Evolutionary conservation across 495 filamentous ascomycete genomes (phyloP).

Genomic region (Aspergillus egyptiacus): DNA sequence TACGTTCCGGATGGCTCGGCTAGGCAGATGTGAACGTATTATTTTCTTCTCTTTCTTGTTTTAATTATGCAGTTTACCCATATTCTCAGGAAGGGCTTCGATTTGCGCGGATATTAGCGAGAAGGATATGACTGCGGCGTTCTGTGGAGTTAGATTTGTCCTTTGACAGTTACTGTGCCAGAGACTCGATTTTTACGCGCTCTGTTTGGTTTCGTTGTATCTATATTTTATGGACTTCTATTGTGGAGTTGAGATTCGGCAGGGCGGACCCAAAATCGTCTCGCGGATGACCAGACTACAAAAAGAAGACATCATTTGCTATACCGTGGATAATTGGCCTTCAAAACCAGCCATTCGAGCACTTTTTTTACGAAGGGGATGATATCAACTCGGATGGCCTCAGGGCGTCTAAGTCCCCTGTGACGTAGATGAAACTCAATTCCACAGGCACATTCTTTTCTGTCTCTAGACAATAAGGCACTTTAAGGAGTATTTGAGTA

Average conservation of each 20-base stretch:
- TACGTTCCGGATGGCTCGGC: conserved; percentile 22
- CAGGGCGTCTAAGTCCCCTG: too few species aligned
- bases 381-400: too few species aligned
- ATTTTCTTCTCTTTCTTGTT: conserved; percentile 10
- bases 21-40: conserved; percentile 5
- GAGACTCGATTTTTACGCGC: not conserved
- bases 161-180: not conserved
- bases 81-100: conserved; percentile 5
- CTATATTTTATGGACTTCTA: not conserved
- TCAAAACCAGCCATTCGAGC: too few species aligned
- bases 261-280: too few species aligned
- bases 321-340: too few species aligned
- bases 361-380: too few species aligned
- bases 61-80: conserved; percentile 15
- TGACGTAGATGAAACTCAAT: too few species aligned
- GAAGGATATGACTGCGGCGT: conserved; percentile 11
- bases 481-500: too few species aligned
- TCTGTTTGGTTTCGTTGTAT: conserved; percentile 5
- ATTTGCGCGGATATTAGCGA: conserved; percentile 11
- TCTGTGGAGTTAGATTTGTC: conserved; percentile 9
- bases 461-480: too few species aligned
- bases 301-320: too few species aligned
- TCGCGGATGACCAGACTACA: not conserved
- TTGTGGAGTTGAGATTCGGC: not conserved
- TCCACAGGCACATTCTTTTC: too few species aligned